phyloP scores from a whole-genome alignment of 305 asterid genomes.

The Fraxinus nigra region DNA sequence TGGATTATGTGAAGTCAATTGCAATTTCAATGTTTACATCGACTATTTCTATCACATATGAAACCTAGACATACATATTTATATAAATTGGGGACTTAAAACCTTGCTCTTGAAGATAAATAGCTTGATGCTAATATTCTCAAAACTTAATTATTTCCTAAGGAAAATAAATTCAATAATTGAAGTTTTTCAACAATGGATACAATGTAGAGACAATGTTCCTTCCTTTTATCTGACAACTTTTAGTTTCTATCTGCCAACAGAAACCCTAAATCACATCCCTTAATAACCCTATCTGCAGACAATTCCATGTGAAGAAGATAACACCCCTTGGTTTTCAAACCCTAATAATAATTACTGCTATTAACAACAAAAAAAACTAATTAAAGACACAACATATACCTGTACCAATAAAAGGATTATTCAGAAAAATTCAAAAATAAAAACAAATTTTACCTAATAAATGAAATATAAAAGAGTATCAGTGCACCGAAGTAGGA shows the following conservation, averaged over 20 bases:
- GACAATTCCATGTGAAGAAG: conserved; percentile 38
- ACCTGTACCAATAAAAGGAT: conserved; percentile 2
- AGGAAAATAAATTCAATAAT: no score
- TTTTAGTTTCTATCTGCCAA: conserved; percentile 29
- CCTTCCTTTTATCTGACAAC: conserved; percentile 25
- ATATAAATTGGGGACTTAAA: no score
- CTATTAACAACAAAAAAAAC: not conserved
- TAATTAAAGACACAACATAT: not conserved
- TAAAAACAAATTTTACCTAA: conserved; percentile 14
- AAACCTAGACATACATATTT: no score
- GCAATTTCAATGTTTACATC: no score
- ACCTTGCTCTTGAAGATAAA: no score
- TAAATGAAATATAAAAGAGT: conserved; percentile 13
- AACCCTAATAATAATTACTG: conserved; percentile 29
- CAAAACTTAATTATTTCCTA: no score
- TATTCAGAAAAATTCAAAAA: not conserved
- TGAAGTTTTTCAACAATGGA: no score
- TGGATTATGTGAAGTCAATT: no score
- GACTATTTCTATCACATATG: no score
- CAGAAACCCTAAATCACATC: conserved; percentile 6
- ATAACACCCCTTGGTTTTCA: not conserved
- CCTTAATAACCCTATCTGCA: not conserved
- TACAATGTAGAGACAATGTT: conserved; percentile 14
- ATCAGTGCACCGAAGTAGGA: conserved; percentile 27
- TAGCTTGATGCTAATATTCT: no score